These are phyloP conservation scores for Viola odorata DNA, from an alignment of 345 rosid genomes.

Conservation along the genomic window DNA sequence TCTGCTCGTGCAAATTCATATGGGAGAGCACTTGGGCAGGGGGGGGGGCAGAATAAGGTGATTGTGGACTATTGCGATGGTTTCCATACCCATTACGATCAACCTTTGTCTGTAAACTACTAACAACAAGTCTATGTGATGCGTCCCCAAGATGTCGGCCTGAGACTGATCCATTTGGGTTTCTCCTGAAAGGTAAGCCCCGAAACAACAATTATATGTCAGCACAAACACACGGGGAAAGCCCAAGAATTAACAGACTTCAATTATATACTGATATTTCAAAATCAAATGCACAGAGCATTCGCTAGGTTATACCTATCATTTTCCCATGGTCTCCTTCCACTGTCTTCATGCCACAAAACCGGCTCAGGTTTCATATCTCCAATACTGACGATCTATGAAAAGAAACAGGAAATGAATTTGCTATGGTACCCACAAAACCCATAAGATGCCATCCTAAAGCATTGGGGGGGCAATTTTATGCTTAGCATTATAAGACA, in stretches of 20 bases:
- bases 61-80: conserved; percentile 29
- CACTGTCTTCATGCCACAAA: conserved; percentile 83
- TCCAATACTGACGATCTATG: conserved; percentile 49
- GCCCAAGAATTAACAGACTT: background rate
- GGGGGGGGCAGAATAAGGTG: conserved; percentile 23
- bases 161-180: conserved; percentile 48
- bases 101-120: conserved; percentile 47
- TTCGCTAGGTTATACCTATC: conserved; percentile 22
- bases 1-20: conserved; percentile 18
- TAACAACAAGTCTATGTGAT: conserved; percentile 60
- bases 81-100: conserved; percentile 24
- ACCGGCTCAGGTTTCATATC: conserved; percentile 57
- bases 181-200: conserved; percentile 45
- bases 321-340: conserved; percentile 49
- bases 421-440: background rate
- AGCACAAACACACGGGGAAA: background rate
- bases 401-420: conserved; percentile 4
- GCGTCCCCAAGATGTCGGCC: conserved; percentile 66
- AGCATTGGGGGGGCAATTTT: background rate
- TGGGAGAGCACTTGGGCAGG: conserved; percentile 23
- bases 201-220: background rate
- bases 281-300: background rate
- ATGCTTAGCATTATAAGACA: background rate
- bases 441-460: background rate
- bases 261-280: background rate